Evolutionary conservation across 441 rosid genomes (phyloP).

Genomic region (Brassica balearica): DNA sequence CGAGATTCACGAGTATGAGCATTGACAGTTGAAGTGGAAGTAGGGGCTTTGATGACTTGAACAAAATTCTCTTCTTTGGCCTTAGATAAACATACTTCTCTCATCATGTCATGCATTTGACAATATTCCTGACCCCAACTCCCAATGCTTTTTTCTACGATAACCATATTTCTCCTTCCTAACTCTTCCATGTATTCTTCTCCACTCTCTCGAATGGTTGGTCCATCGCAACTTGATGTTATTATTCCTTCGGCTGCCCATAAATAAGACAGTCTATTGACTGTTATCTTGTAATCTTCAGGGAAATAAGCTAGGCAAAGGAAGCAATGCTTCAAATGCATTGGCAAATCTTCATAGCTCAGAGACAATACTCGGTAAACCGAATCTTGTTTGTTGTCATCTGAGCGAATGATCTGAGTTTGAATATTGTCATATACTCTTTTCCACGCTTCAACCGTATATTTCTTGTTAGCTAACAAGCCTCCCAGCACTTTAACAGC

Average conservation of each 20-base stretch:
- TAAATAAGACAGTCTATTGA: not conserved
- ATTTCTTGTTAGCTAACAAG: constrained; percentile 18
- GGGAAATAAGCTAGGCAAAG: constrained; percentile 47
- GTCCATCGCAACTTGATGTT: not conserved
- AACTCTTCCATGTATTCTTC: constrained; percentile 38
- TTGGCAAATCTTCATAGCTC: constrained; percentile 40
- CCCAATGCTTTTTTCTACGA: not conserved
- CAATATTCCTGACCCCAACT: not conserved
- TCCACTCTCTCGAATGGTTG: constrained; percentile 29
- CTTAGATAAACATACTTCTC: constrained; percentile 40
- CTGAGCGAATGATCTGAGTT: not conserved
- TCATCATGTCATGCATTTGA: constrained; percentile 48
- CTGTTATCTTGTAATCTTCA: constrained; percentile 24
- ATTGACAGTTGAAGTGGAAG: constrained; percentile 18
- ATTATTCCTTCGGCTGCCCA: constrained; percentile 45
- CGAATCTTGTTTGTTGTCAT: constrained; percentile 18
- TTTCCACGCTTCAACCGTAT: constrained; percentile 16
- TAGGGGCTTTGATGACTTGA: not conserved
- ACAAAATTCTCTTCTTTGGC: constrained; percentile 41
- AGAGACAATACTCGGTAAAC: constrained; percentile 17
- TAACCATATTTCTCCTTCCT: constrained; percentile 24
- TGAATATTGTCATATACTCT: constrained; percentile 16
- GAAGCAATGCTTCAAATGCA: constrained; percentile 43
- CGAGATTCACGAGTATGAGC: constrained; percentile 20
- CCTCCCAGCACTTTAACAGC: constrained; percentile 32